A percentile compares a stretch with the other conserved stretches of the same genome.
phyloP scores from a whole-genome alignment of 2,329 filamentous ascomycete species.

The Fusarium napiforme region DNA sequence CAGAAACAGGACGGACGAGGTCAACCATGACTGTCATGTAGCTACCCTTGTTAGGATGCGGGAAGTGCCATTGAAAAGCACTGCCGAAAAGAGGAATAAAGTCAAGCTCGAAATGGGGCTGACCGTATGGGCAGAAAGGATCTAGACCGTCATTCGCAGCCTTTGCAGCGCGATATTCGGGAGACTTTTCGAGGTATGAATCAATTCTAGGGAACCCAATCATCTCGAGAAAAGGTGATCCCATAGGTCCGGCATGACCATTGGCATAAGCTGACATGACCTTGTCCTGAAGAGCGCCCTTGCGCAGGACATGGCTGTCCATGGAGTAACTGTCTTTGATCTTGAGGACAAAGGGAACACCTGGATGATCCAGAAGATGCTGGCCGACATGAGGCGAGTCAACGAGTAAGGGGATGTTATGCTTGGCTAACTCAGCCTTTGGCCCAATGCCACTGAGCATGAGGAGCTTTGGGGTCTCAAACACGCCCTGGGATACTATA shows the following conservation, averaged over 20 bases:
- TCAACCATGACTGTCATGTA: constrained; percentile 68
- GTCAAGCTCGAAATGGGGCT: constrained; percentile 72
- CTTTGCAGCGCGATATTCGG: constrained; percentile 58
- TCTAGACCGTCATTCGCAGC: constrained; percentile 57
- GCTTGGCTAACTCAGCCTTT: constrained; percentile 58
- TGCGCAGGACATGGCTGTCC: constrained; percentile 54
- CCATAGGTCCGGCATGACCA: constrained; percentile 52
- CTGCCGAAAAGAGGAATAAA: constrained; percentile 68
- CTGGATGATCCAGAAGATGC: constrained; percentile 68
- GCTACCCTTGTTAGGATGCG: constrained; percentile 54
- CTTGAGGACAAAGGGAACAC: constrained; percentile 5
- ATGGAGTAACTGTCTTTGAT: constrained; percentile 55
- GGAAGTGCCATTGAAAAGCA: constrained; percentile 62
- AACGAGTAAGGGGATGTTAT: constrained; percentile 59
- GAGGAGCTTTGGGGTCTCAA: constrained; percentile 72
- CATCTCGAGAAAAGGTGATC: constrained; percentile 59
- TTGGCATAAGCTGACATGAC: constrained; percentile 42
- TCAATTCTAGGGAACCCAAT: constrained; percentile 69
- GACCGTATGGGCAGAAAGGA: constrained; percentile 65
- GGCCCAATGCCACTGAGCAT: constrained; percentile 73
- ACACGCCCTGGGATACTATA: constrained; percentile 63
- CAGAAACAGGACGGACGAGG: constrained; percentile 55
- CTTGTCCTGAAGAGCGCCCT: constrained; percentile 17
- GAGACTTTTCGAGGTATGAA: constrained; percentile 58
- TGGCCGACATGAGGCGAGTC: constrained; percentile 71